phyloP scores from a whole-genome alignment of 2,329 filamentous ascomycete genomes.

The Moelleriella libera region DNA sequence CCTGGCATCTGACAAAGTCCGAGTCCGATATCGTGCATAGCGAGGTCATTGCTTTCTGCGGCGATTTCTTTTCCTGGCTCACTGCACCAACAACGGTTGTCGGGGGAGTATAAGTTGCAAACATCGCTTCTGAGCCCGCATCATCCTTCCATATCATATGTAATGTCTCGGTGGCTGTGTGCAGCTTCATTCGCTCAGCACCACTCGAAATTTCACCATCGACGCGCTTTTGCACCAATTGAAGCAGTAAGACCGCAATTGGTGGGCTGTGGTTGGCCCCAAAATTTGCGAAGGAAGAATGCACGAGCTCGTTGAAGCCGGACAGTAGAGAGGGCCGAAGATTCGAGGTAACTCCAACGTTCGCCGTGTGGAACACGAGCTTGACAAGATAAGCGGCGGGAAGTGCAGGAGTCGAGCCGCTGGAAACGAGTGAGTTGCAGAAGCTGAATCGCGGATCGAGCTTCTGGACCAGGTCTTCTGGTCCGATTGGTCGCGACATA shows the following conservation, averaged over 20 bases:
- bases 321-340: slow-evolving; percentile 20
- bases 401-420: slow-evolving; percentile 16
- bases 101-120: background rate
- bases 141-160: slow-evolving; percentile 5
- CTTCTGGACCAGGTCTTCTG: slow-evolving; percentile 17
- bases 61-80: background rate
- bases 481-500: slow-evolving; percentile 2
- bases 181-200: slow-evolving; percentile 19
- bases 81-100: background rate
- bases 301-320: slow-evolving; percentile 20
- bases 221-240: slow-evolving; percentile 18
- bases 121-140: slow-evolving; percentile 9
- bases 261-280: slow-evolving; percentile 19
- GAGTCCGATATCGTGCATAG: background rate
- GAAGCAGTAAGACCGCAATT: slow-evolving; percentile 16
- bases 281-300: slow-evolving; percentile 17
- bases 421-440: slow-evolving; percentile 23
- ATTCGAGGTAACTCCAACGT: slow-evolving; percentile 16
- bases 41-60: background rate
- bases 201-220: slow-evolving; percentile 15
- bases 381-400: slow-evolving; percentile 23
- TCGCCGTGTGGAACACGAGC: slow-evolving; percentile 21
- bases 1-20: background rate
- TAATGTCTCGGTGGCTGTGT: slow-evolving; percentile 12
- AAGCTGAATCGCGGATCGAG: slow-evolving; percentile 20